phyloP scores from a whole-genome alignment of 345 rosid genomes.

The Ceriops decandra region DNA sequence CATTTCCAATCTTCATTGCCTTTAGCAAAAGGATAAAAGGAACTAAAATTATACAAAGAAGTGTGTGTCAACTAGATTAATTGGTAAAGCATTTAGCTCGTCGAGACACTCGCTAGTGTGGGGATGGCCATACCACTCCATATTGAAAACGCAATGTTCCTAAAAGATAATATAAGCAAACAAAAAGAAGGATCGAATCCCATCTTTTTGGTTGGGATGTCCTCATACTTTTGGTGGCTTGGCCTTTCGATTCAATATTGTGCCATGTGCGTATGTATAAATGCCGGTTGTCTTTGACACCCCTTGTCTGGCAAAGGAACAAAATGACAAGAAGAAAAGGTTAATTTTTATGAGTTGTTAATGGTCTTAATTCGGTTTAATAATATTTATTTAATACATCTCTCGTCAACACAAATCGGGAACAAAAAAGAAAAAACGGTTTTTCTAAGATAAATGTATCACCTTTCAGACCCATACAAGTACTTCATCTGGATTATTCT shows the following conservation, averaged over 20 bases:
- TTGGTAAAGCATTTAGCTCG: not conserved
- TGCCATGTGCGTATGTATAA: not conserved
- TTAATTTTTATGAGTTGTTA: too few relatives aligned
- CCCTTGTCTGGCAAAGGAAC: slow-evolving; percentile 11
- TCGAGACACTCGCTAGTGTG: not conserved
- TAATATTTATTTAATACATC: too few relatives aligned
- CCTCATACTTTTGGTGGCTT: slow-evolving; percentile 4
- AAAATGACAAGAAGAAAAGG: not conserved
- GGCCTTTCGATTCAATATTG: not conserved
- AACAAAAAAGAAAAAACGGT: too few relatives aligned
- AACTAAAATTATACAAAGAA: too few relatives aligned
- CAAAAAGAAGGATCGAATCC: not conserved
- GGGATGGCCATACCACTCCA: not conserved
- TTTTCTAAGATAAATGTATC: too few relatives aligned
- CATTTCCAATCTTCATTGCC: too few relatives aligned
- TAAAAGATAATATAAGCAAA: slow-evolving; percentile 2
- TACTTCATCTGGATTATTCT: too few relatives aligned
- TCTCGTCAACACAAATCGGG: too few relatives aligned
- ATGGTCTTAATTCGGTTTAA: too few relatives aligned
- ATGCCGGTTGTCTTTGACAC: not conserved
- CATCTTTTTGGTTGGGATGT: slow-evolving; percentile 6
- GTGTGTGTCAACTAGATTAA: too few relatives aligned
- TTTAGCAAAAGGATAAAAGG: too few relatives aligned
- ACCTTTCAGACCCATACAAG: too few relatives aligned
- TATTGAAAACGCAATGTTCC: slow-evolving; percentile 2